Percentiles rank a stretch among this genome's conserved stretches.
Evolutionary conservation across 371 early-diverging fungal species (phyloP).

Genomic region (Sporodiniella umbellata): DNA sequence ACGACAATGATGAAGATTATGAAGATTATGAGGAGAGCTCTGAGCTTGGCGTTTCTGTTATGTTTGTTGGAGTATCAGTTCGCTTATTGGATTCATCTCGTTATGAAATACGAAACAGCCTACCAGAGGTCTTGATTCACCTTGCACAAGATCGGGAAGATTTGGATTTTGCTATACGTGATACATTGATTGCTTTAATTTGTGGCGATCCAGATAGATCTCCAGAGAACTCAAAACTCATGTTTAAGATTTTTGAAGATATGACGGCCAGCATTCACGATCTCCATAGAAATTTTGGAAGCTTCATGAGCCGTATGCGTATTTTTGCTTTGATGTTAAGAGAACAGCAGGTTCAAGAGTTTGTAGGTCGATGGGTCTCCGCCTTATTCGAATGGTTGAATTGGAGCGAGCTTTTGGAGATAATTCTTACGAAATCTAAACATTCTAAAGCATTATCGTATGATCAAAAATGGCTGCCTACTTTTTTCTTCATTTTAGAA

Average conservation of each 20-base stretch:
- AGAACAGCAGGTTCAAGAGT: slow-evolving; percentile 46
- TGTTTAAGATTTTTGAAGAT: slow-evolving; percentile 2
- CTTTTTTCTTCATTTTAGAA: slow-evolving; percentile 58
- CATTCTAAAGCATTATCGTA: too few relatives aligned
- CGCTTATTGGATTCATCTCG: slow-evolving; percentile 48
- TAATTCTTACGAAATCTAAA: slow-evolving; percentile 6
- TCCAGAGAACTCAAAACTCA: slow-evolving; percentile 4
- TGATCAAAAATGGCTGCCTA: slow-evolving; percentile 56
- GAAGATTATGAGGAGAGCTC: slow-evolving; percentile 15
- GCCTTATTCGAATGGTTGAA: slow-evolving; percentile 27
- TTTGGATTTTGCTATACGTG: slow-evolving; percentile 60
- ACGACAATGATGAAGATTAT: slow-evolving; percentile 19
- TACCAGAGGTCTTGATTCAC: slow-evolving; percentile 46
- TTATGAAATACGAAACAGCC: slow-evolving; percentile 17
- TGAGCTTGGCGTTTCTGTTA: too few relatives aligned
- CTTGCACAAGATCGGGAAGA: slow-evolving; percentile 58
- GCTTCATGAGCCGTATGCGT: slow-evolving; percentile 32
- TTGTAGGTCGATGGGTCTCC: slow-evolving; percentile 12
- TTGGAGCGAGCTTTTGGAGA: slow-evolving; percentile 15
- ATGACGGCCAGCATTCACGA: not conserved
- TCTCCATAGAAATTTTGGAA: slow-evolving; percentile 6
- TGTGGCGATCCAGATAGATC: slow-evolving; percentile 5
- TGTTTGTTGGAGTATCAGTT: slow-evolving; percentile 7
- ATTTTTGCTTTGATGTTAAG: slow-evolving; percentile 59
- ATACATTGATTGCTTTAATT: slow-evolving; percentile 29